A percentile compares a stretch with the other conserved stretches of the same genome.
phyloP scores from a whole-genome alignment of 495 filamentous ascomycete species.

The Aspergillus sclerotioniger region DNA sequence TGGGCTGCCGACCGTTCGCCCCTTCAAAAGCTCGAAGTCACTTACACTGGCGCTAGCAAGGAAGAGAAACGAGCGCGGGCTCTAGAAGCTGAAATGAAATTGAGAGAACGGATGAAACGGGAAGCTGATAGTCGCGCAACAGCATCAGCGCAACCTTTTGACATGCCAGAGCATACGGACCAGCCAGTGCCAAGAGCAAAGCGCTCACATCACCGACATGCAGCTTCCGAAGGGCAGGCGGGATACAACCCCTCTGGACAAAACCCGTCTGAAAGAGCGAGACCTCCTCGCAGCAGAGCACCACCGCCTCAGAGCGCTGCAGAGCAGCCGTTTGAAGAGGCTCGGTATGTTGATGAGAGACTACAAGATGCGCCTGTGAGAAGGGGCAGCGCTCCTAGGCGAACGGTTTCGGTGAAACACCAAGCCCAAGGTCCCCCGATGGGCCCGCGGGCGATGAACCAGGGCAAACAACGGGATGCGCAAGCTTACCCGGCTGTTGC shows the following conservation, averaged over 20 bases:
- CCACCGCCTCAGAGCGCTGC: constrained; percentile 20
- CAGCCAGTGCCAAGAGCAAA: constrained; percentile 7
- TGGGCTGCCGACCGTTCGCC: constrained; percentile 82
- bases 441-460: constrained; percentile 19
- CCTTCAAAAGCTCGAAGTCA: constrained; percentile 85
- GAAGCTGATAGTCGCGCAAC: constrained; percentile 23
- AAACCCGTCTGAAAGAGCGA: constrained; percentile 10
- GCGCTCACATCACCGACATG: constrained; percentile 2
- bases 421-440: constrained; percentile 9
- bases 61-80: constrained; percentile 82
- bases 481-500: neutral
- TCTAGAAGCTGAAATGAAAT: constrained; percentile 69
- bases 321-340: constrained; percentile 17
- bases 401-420: constrained; percentile 33
- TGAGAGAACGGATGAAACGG: constrained; percentile 47
- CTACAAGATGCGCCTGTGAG: constrained; percentile 13
- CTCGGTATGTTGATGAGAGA: constrained; percentile 20
- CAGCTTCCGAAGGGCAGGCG: constrained; percentile 9
- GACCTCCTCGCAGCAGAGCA: constrained; percentile 20
- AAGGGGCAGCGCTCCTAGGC: constrained; percentile 27
- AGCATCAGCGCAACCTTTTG: constrained; percentile 7
- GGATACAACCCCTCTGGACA: constrained; percentile 9
- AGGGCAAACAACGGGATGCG: constrained; percentile 10
- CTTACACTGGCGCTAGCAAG: constrained; percentile 84
- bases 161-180: neutral